Percentiles rank a stretch among this genome's conserved stretches.
These are phyloP conservation scores for Kazachstania bromeliacearum DNA, from an alignment of 805 yeast genomes.

Conservation along the genomic window DNA sequence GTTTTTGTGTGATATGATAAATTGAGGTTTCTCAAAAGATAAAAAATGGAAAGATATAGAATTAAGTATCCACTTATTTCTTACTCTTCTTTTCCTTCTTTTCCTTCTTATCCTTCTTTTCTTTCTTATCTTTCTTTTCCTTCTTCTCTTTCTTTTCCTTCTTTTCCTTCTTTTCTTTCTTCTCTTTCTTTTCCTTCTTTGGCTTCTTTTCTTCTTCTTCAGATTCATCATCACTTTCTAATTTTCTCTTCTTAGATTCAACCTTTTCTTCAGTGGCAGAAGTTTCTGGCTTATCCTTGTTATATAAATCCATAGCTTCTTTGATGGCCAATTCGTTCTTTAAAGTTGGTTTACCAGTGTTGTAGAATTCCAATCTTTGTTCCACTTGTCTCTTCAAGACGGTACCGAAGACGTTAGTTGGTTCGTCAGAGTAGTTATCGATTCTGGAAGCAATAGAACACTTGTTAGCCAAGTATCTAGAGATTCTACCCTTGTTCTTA, in stretches of 20 bases:
- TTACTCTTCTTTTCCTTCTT: conserved; percentile 38
- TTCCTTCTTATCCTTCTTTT: conserved; percentile 42
- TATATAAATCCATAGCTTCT: conserved; percentile 70
- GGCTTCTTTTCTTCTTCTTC: conserved; percentile 22
- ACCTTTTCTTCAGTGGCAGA: conserved; percentile 29
- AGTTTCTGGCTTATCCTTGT: conserved; percentile 38
- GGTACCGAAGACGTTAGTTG: conserved; percentile 81
- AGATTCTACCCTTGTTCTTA: conserved; percentile 97
- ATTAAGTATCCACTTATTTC: conserved; percentile 19
- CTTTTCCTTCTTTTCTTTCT: conserved; percentile 41
- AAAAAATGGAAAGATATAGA: conserved; percentile 1
- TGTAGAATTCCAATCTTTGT: conserved; percentile 92
- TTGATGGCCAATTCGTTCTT: conserved; percentile 91
- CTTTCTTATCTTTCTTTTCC: conserved; percentile 40
- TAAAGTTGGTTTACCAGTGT: conserved; percentile 93
- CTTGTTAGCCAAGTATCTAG: conserved; percentile 96
- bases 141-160: conserved; percentile 45
- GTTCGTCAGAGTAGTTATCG: conserved; percentile 93
- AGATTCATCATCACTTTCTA: conserved; percentile 30
- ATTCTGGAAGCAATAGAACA: conserved; percentile 98
- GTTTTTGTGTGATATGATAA: background rate
- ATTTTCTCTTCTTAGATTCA: conserved; percentile 23
- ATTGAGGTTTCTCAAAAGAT: conserved; percentile 1
- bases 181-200: conserved; percentile 35
- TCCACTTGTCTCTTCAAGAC: conserved; percentile 94